Conservation (phyloP, 2,329 filamentous ascomycete species). For the Verticillium zaregamsianum region DNA sequence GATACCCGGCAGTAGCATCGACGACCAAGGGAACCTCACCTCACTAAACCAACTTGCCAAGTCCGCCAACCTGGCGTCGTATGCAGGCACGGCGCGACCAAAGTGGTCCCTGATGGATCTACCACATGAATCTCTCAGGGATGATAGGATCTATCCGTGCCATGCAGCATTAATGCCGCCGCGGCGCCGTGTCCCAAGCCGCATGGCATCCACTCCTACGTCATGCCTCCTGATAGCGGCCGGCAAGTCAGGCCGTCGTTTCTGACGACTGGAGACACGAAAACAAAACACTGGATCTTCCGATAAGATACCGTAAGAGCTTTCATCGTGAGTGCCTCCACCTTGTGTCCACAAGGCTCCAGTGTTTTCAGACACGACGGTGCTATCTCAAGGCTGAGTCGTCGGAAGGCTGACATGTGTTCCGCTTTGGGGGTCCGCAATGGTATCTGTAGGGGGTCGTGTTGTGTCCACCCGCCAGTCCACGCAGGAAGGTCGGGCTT, state of each 20-base stretch:
- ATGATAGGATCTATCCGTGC: background rate
- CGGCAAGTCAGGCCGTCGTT: background rate
- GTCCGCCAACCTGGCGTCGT: background rate
- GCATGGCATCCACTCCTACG: background rate
- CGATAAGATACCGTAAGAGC: slow-evolving; percentile 24
- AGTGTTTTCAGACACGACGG: background rate
- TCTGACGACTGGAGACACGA: slow-evolving; percentile 17
- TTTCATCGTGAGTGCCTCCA: slow-evolving; percentile 21
- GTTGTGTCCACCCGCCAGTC: background rate
- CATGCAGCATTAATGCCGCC: background rate
- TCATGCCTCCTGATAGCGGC: background rate
- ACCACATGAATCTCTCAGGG: background rate
- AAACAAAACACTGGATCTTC: slow-evolving; percentile 20
- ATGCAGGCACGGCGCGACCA: background rate
- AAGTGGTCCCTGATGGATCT: background rate
- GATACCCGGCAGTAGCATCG: background rate
- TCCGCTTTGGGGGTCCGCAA: background rate
- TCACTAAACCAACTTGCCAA: background rate
- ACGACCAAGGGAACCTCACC: background rate
- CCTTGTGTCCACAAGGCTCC: slow-evolving; percentile 4
- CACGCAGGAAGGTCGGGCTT: background rate
- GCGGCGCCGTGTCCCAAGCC: background rate
- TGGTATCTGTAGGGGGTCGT: background rate
- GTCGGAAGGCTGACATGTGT: background rate
- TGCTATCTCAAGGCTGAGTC: background rate